Base-by-base conservation (phyloP, 768 basidiomycete genomes). In the Gautieria morchelliformis region DNA sequence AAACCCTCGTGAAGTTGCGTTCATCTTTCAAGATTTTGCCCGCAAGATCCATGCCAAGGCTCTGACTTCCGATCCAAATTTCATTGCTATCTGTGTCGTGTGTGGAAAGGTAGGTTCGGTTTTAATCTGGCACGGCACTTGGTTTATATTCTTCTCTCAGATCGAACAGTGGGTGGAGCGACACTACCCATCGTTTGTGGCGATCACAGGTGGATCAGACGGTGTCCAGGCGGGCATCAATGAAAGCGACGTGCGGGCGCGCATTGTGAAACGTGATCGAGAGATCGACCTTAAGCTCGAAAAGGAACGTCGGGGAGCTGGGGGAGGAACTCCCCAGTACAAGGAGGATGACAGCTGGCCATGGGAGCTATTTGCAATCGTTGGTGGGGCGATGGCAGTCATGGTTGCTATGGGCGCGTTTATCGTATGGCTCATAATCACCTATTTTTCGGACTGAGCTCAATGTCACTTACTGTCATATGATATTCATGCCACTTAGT, bases 161-260 rank as follows among this genome's bases (percentile, higher is more conserved):
- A 90, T 98, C 68, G 94, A 97, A 64, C 82, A 85, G 71, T 98
- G 95, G 95, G 83, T 75, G 58, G 95, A 97, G 70, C 87, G 85
- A 63, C 78, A 94, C 69, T 99, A 90, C 73, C 95, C 95, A 2
- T 90, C 93, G 3, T 96, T 95, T 75, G 80, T 99, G 45, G 68
- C 69, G 5, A 62, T 79, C 63, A 63, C 45, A 15, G 19, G 62
- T 1, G 58, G 67, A 24, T 62, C 61, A 10, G 49, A 62, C 27
- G 50, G 60, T 4, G 64, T 67, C 0, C 58, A 61, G 47, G 48
- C 45, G 56, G 24, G 27, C 58, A 47, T 62, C 70, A 27, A 41
- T 24, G 22, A 14, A n/a, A 27, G 7, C 15, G 59, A 89, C 67
- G 74, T 81, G 14, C 82, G 88, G 17, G 74, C 82, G 2, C 68